phyloP scores from a whole-genome alignment of 768 basidiomycete genomes.

The Tubosaeta sp. region DNA sequence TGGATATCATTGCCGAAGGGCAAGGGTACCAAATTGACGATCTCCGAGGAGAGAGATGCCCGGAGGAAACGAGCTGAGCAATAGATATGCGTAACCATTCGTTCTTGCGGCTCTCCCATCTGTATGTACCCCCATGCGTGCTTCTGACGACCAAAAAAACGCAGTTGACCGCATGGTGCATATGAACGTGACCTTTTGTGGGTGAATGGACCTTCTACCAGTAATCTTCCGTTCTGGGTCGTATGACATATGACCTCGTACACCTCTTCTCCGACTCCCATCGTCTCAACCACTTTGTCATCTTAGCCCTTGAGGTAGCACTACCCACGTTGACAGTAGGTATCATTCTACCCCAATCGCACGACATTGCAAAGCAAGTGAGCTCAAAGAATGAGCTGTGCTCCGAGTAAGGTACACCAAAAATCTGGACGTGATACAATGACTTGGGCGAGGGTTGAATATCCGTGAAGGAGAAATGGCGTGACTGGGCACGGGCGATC shows the following conservation, averaged over 20 bases:
- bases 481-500: constrained; percentile 61
- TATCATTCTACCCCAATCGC: constrained; percentile 85
- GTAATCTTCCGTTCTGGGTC: constrained; percentile 41
- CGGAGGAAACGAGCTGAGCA: constrained; percentile 79
- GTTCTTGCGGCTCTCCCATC: constrained; percentile 4
- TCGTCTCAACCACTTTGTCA: constrained; percentile 82
- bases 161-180: constrained; percentile 12
- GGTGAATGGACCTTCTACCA: constrained; percentile 37
- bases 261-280: constrained; percentile 83
- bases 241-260: constrained; percentile 35
- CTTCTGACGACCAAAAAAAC: constrained; percentile 18
- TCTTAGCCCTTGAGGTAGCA: constrained; percentile 70
- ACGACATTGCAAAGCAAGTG: constrained; percentile 89
- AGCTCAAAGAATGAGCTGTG: constrained; percentile 95
- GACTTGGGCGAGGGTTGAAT: constrained; percentile 70
- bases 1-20: constrained; percentile 97
- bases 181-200: constrained; percentile 5
- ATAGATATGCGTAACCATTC: constrained; percentile 33
- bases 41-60: constrained; percentile 93
- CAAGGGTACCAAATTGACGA: constrained; percentile 97
- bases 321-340: constrained; percentile 91
- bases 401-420: constrained; percentile 89
- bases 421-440: constrained; percentile 63
- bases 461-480: constrained; percentile 64
- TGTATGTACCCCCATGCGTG: constrained; percentile 20